phyloP scores from a whole-genome alignment of 768 basidiomycete genomes.

The Hypholoma fasciculare region DNA sequence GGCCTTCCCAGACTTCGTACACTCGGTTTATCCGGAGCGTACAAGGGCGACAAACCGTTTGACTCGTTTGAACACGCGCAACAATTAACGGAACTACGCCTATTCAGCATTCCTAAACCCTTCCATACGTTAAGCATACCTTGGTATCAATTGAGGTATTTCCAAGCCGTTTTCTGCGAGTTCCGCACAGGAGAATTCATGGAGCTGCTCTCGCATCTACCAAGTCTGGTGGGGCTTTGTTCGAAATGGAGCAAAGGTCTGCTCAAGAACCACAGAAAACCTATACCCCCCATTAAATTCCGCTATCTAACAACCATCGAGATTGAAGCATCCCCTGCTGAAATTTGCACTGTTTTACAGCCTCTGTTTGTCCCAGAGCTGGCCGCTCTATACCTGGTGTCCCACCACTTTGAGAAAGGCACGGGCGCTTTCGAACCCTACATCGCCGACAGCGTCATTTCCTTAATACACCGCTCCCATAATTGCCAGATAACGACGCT shows the following conservation, averaged over 20 bases:
- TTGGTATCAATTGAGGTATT: slow-evolving; percentile 7
- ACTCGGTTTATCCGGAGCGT: slow-evolving; percentile 6
- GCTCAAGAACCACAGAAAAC: not conserved
- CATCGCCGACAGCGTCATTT: slow-evolving; percentile 5
- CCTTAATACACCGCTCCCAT: slow-evolving; percentile 6
- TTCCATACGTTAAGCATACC: slow-evolving; percentile 3
- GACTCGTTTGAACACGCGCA: slow-evolving; percentile 4
- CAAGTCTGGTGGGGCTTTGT: slow-evolving; percentile 6
- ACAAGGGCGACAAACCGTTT: not conserved
- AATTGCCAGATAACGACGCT: slow-evolving; percentile 7
- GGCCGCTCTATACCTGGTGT: not conserved
- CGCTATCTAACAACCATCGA: not conserved
- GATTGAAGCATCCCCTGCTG: slow-evolving; percentile 7
- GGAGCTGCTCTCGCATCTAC: slow-evolving; percentile 7
- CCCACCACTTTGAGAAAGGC: not conserved
- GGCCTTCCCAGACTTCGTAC: slow-evolving; percentile 1
- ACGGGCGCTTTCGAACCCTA: not conserved
- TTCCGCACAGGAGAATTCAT: slow-evolving; percentile 13
- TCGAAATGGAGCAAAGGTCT: slow-evolving; percentile 12
- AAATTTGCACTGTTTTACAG: slow-evolving; percentile 7
- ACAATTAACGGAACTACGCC: not conserved
- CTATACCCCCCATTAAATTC: not conserved
- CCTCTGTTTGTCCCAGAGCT: slow-evolving; percentile 7
- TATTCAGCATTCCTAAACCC: slow-evolving; percentile 3
- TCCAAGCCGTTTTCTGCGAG: slow-evolving; percentile 7